Base-by-base conservation (phyloP, 495 filamentous ascomycete genomes). In the Aspergillus sclerotiicarbonarius region DNA sequence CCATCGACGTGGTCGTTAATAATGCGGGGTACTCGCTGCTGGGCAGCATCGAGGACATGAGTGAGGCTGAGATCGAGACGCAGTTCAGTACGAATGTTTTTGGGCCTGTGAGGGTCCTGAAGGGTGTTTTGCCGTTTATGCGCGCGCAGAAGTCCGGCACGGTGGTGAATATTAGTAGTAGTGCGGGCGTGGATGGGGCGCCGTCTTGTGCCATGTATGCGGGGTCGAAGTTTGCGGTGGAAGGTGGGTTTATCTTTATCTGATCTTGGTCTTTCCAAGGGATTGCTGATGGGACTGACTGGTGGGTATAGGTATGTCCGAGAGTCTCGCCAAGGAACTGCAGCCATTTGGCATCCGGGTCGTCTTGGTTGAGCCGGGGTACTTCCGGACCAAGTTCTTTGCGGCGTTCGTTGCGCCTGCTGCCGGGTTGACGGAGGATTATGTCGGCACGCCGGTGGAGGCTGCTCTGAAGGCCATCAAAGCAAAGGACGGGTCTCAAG, bases 131-230 rank as follows among this genome's bases (percentile, higher is more conserved):
- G 1, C 72, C 72, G 7, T 59, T 72, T 30, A 72, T 85, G 57
- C 79, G 81, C 9, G 70, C 65, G 62, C 62, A 66, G 31, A 59
- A 55, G 8, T 51, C 41, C 46, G 77, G 64, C 3, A 65, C 57
- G 32, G 75, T 83, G 45, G 75, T 79, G 47, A 83, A 79, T 58
- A 73, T 85, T 56, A 70, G 68, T 43, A 63, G 60, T 54, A 55
- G 49, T 25, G 65, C 59, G 10, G 71, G 62, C 8, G 8, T 58
- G 25, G 43, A 49, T 20, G 61, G 32, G 4, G 9, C 53, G 2
- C 59, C 69, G 1, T 19, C 51, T 16, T 56, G 60, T 45, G 51
- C 54, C 8, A 19, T 65, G 16, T 75, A 75, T 54, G 21, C 53
- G 7, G 64, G 65, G 15, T 62, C 37, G 48, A 73, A 73, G 48